Conservation (phyloP, 169 alveolate species). For the Plasmodium malariae region DNA sequence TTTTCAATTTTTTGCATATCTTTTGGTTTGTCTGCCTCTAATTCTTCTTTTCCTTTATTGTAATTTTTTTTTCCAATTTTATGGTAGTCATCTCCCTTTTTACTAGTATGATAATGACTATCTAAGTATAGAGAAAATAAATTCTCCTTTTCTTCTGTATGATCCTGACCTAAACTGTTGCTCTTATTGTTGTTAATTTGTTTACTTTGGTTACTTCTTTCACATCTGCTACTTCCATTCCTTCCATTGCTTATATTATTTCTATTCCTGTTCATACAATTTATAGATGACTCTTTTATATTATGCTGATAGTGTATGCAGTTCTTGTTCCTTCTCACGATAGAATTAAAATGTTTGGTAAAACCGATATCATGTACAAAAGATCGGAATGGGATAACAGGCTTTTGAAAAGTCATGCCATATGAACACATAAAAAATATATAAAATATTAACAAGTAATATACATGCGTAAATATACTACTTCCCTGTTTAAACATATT, state of each 20-base stretch:
- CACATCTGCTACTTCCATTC: no score
- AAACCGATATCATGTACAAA: constrained; percentile 4
- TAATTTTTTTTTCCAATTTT: background rate
- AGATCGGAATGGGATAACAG: background rate
- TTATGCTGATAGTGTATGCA: background rate
- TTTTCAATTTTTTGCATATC: background rate
- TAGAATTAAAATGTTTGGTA: background rate
- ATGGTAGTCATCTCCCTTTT: no score
- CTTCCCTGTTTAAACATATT: constrained; percentile 64
- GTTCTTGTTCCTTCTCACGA: background rate
- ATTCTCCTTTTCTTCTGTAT: no score
- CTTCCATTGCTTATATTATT: background rate
- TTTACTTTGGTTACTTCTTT: no score
- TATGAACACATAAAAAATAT: constrained; percentile 9
- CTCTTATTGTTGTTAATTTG: no score
- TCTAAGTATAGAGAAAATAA: no score
- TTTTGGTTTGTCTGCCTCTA: background rate
- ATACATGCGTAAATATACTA: constrained; percentile 25
- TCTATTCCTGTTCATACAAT: background rate
- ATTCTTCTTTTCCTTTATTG: background rate
- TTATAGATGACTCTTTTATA: background rate
- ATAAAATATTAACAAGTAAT: constrained; percentile 28
- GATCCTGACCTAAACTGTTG: background rate
- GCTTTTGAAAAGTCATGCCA: constrained; percentile 9
- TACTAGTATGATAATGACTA: no score